Conservation (phyloP, 305 asterid species). For the Fraxinus sp. region DNA sequence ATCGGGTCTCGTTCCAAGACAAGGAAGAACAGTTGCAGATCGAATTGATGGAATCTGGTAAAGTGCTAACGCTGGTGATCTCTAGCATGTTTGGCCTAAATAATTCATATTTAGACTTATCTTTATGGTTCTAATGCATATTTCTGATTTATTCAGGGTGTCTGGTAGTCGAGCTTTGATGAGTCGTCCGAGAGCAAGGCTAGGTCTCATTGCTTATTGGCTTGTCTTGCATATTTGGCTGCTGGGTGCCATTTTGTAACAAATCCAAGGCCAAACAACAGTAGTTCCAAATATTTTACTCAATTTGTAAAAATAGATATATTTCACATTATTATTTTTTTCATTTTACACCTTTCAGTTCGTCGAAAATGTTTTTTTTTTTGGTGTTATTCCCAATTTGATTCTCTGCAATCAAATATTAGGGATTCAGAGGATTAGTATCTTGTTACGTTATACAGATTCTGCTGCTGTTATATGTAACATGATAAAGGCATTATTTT, state of each 20-base stretch:
- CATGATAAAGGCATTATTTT: conserved; percentile 17
- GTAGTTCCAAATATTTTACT: conserved; percentile 12
- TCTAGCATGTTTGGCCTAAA: background rate
- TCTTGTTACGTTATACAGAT: conserved; percentile 23
- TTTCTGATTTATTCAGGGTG: conserved; percentile 60
- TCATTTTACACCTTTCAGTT: conserved; percentile 10
- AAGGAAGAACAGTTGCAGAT: conserved; percentile 85
- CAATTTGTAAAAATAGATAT: conserved; percentile 41
- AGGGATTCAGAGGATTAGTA: conserved; percentile 52
- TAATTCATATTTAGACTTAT: background rate
- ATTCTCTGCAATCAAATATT: conserved; percentile 66
- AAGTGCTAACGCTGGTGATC: conserved; percentile 24
- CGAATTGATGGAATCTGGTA: conserved; percentile 95
- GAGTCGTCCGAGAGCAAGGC: conserved; percentile 92
- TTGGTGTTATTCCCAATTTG: conserved; percentile 30
- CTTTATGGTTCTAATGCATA: conserved; percentile 24
- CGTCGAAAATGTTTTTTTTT: conserved; percentile 33
- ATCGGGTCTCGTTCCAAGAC: conserved; percentile 87
- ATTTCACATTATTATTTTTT: conserved; percentile 22
- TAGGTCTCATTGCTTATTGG: conserved; percentile 77
- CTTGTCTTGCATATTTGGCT: conserved; percentile 82
- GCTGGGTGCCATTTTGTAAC: conserved; percentile 72
- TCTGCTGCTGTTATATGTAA: conserved; percentile 18
- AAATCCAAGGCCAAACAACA: conserved; percentile 19
- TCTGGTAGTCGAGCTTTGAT: conserved; percentile 84